Evolutionary conservation across 129 eudicot species (phyloP), one percentile per base, ranked within the genome.

Genomic region (Artemisia tridentata): DNA sequence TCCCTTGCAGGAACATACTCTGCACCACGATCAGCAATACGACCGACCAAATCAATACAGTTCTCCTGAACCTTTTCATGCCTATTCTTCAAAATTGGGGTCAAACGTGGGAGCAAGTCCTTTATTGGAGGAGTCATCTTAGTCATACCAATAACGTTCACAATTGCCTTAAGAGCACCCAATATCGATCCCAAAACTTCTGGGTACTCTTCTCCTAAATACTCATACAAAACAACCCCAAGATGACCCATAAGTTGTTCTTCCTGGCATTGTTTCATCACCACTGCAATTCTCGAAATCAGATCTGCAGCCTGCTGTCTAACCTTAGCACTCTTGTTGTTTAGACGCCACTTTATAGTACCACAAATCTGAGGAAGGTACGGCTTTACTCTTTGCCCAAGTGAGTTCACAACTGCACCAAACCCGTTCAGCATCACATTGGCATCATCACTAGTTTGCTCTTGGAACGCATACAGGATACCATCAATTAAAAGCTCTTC

Each of bases 171-270:
- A 7, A 93, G 84, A 29, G 99, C 99, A 7, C 99, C 99, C 71
- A 93, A 62, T 50, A 93, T 93, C 6, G 99, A 93, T 12, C 99
- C 99, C 87, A 93, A 71, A 69, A 93, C 99, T 79, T 93, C 99
- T 0, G 99, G 99, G 74, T 93, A 93, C 71, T 93, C 99, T 65
- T 93, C 99, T 48, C 99, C 99, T 61, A 93, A 66, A 75, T 93
- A 93, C 78, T 93, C 99, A 2, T 93, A 93, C 70, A 93, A 72
- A 23, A 93, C 99, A 55, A 93, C 99, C 69, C 99, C 98, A 5
- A 93, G 96, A 82, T 93, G 97, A 48, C 97, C 99, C 99, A 93
- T 93, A 3, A 90, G 81, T 54, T 93, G 97, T 77, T 93, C 97
- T 79, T 93, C 96, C 57, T 88, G 93, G 68, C 99, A 90, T 67